phyloP scores from a whole-genome alignment of 805 yeast species.

The Pichia nakasei region DNA sequence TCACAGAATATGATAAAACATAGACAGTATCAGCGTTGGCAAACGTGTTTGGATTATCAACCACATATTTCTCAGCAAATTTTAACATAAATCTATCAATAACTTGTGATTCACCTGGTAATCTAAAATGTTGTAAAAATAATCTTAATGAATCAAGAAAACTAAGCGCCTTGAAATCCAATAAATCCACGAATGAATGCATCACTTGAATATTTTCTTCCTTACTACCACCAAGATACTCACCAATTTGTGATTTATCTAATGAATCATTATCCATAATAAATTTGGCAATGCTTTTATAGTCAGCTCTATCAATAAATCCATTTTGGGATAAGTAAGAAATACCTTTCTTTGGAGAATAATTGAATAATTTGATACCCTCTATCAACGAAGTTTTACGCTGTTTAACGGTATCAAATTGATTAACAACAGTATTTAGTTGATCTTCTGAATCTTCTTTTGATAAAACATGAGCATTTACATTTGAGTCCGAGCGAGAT shows the following conservation, averaged over 20 bases:
- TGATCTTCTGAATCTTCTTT: slow-evolving; percentile 24
- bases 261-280: slow-evolving; percentile 59
- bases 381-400: slow-evolving; percentile 75
- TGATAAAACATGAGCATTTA: slow-evolving; percentile 1
- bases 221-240: slow-evolving; percentile 83
- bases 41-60: slow-evolving; percentile 82
- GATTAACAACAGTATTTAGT: slow-evolving; percentile 68
- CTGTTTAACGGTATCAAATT: slow-evolving; percentile 77
- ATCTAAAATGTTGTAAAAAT: slow-evolving; percentile 79
- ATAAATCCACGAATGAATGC: slow-evolving; percentile 87
- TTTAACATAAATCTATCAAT: slow-evolving; percentile 95
- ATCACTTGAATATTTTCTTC: slow-evolving; percentile 68
- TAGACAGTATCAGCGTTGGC: slow-evolving; percentile 93
- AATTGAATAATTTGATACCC: slow-evolving; percentile 72
- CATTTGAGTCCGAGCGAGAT: slow-evolving; percentile 16
- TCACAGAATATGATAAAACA: slow-evolving; percentile 83
- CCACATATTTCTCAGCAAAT: slow-evolving; percentile 85
- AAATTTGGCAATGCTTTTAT: slow-evolving; percentile 67
- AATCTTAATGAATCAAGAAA: slow-evolving; percentile 83
- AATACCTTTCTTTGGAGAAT: slow-evolving; percentile 77
- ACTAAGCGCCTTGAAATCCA: slow-evolving; percentile 60
- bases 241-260: slow-evolving; percentile 82
- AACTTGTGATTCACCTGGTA: slow-evolving; percentile 98
- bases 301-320: slow-evolving; percentile 52
- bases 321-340: slow-evolving; percentile 50